Percentiles rank a stretch among this genome's conserved stretches.
phyloP scores from a whole-genome alignment of 129 eudicot genomes.

The Pulicaria dysenterica region DNA sequence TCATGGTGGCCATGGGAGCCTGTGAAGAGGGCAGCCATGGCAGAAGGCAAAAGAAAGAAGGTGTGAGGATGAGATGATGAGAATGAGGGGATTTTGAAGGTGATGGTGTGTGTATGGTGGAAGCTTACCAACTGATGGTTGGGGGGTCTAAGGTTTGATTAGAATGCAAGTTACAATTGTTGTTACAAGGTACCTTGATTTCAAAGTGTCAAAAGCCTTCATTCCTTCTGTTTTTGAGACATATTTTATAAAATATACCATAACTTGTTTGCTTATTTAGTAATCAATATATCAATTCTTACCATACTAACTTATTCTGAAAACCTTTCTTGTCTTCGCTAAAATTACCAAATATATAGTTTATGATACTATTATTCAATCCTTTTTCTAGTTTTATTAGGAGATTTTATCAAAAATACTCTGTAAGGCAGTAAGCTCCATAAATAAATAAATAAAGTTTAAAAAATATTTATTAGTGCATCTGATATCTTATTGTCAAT shows the following conservation, averaged over 20 bases:
- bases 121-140: constrained; percentile 71
- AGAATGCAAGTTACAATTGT: constrained; percentile 64
- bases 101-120: constrained; percentile 27
- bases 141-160: constrained; percentile 84
- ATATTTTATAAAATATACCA: not conserved
- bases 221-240: not conserved
- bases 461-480: not conserved
- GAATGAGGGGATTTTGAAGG: constrained; percentile 33
- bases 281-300: not conserved
- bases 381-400: not conserved
- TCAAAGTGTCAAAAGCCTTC: constrained; percentile 31
- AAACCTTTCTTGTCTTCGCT: too few relatives aligned
- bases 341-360: too few relatives aligned
- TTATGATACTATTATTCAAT: too few relatives aligned
- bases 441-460: not conserved
- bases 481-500: not conserved
- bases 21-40: constrained; percentile 69
- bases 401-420: not conserved
- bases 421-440: too few relatives aligned
- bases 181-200: constrained; percentile 33
- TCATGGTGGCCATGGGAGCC: constrained; percentile 64
- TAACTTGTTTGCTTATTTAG: too few relatives aligned
- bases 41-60: constrained; percentile 16
- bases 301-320: too few relatives aligned
- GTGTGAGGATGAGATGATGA: constrained; percentile 23